Conservation (phyloP, 176 grass and related monocot genomes). For the Zea luxurians region DNA sequence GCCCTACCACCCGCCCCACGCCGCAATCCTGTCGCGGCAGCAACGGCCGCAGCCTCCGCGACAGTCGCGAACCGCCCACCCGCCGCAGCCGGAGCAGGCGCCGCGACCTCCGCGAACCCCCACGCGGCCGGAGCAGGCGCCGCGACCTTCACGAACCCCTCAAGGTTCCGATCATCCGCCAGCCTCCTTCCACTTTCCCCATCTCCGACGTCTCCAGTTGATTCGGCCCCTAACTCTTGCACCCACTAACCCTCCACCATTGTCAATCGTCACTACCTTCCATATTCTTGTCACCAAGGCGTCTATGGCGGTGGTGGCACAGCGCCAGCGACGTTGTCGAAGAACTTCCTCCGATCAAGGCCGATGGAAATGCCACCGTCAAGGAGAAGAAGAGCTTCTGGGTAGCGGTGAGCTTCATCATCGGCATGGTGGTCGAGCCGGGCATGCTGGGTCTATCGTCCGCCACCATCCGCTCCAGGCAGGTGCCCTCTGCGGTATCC, state of each 20-base stretch:
- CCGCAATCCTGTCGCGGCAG: no score
- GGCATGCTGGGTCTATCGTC: slow-evolving; percentile 76
- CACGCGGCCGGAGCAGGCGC: no score
- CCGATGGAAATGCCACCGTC: neutral
- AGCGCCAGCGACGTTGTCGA: neutral
- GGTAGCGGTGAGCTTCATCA: slow-evolving; percentile 71
- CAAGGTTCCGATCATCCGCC: no score
- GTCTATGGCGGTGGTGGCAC: slow-evolving; percentile 39
- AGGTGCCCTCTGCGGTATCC: slow-evolving; percentile 46
- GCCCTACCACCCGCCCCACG: no score
- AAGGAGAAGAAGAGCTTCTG: slow-evolving; percentile 64
- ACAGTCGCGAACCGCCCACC: no score
- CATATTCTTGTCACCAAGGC: slow-evolving; percentile 22
- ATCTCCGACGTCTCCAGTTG: neutral
- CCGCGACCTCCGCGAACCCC: no score
- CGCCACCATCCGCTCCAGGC: slow-evolving; percentile 72
- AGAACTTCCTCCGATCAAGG: neutral
- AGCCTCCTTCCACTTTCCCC: neutral
- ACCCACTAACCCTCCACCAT: neutral
- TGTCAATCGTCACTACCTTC: neutral
- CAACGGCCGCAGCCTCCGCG: no score
- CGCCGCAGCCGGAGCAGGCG: no score
- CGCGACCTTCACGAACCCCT: no score
- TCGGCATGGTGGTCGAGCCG: slow-evolving; percentile 74
- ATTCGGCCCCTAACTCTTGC: neutral